These are phyloP conservation scores for Cokeromyces recurvatus DNA, from an alignment of 371 early-diverging fungal species.

Conservation along the genomic window DNA sequence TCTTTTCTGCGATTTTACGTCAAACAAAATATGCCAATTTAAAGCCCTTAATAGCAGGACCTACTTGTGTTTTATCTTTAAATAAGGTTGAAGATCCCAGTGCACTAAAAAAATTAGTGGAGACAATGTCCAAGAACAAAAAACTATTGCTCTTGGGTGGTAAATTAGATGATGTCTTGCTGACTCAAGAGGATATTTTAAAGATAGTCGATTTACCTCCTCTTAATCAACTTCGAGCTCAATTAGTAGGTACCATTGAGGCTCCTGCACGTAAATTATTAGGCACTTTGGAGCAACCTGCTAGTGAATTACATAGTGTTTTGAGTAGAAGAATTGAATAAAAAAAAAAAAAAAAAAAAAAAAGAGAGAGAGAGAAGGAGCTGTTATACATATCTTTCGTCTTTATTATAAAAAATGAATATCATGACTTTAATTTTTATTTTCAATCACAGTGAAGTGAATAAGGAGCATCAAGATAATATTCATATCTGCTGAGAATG, in stretches of 20 bases:
- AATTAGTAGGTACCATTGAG: constrained; percentile 55
- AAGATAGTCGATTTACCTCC: constrained; percentile 57
- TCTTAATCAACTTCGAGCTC: constrained; percentile 46
- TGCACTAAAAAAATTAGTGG: constrained; percentile 43
- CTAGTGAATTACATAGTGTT: constrained; percentile 42
- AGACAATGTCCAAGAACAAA: constrained; percentile 51
- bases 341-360: no score
- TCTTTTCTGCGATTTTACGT: constrained; percentile 51
- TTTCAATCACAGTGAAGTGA: no score
- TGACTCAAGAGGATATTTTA: constrained; percentile 50
- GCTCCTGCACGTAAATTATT: constrained; percentile 54
- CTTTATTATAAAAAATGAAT: no score
- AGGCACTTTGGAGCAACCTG: constrained; percentile 43
- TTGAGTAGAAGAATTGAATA: constrained; percentile 38
- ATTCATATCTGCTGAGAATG: no score
- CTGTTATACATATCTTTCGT: no score
- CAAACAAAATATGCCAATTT: constrained; percentile 54
- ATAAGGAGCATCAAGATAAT: no score
- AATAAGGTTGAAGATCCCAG: constrained; percentile 38
- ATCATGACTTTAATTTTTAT: no score
- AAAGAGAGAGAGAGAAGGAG: no score
- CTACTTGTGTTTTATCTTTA: constrained; percentile 52
- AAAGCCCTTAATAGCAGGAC: constrained; percentile 51
- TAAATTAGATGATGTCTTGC: constrained; percentile 50
- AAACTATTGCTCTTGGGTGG: constrained; percentile 64